Evolutionary conservation across 306 rosid species (phyloP).

Genomic region (Biancaea sappan): DNA sequence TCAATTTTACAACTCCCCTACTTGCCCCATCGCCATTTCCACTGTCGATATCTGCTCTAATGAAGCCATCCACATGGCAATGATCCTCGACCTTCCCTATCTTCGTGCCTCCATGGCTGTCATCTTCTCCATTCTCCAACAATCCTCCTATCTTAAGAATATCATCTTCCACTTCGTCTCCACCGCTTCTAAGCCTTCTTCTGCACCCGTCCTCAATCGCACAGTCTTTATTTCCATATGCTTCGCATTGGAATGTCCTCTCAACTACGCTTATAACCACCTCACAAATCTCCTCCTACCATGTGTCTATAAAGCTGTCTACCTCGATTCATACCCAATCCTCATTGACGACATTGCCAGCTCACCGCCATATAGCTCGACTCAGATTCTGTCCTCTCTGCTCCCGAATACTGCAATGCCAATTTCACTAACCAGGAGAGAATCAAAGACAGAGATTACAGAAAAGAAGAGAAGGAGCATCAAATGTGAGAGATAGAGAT

Average conservation of each 20-base stretch:
- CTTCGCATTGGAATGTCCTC: conserved; percentile 77
- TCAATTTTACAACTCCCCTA: conserved; percentile 74
- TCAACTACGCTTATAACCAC: conserved; percentile 87
- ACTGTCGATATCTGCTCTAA: conserved; percentile 34
- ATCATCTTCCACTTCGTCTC: conserved; percentile 72
- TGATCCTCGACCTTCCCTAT: conserved; percentile 85
- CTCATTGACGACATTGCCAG: conserved; percentile 87
- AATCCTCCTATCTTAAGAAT: conserved; percentile 85
- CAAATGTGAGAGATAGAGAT: too few relatives aligned
- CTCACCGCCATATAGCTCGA: conserved; percentile 64
- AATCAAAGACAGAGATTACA: too few relatives aligned
- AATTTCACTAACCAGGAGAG: conserved; percentile 67
- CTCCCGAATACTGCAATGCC: conserved; percentile 90
- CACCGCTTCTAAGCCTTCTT: conserved; percentile 42
- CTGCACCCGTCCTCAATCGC: conserved; percentile 27
- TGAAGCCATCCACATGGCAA: conserved; percentile 67
- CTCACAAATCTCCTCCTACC: conserved; percentile 59
- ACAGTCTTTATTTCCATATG: conserved; percentile 61
- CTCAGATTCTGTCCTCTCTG: conserved; percentile 61
- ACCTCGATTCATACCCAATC: conserved; percentile 84
- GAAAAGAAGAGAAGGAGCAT: too few relatives aligned
- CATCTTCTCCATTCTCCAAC: conserved; percentile 82
- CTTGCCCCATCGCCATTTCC: conserved; percentile 38
- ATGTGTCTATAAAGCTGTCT: conserved; percentile 56
- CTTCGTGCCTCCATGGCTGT: conserved; percentile 97